phyloP scores from a whole-genome alignment of 352 stramenopile genomes.

The Phytophthora constricta region DNA sequence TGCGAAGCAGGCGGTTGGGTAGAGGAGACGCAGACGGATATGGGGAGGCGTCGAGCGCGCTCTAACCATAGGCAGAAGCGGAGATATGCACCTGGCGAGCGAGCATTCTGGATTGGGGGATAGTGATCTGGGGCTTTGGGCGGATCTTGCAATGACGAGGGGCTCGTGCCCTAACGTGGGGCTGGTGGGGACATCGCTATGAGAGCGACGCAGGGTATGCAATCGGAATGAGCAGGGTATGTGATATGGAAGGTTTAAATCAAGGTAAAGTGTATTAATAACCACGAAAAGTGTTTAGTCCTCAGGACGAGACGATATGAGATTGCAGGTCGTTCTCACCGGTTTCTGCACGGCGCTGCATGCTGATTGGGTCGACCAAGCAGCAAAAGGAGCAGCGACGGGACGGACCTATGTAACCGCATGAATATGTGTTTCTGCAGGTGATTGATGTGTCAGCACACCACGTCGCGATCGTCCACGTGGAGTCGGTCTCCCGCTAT shows the following conservation, averaged over 20 bases:
- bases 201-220: not conserved
- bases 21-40: constrained; percentile 3
- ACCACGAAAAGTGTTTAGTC: not conserved
- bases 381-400: not conserved
- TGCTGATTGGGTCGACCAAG: not conserved
- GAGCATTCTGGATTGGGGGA: constrained; percentile 34
- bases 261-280: too few species aligned
- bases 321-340: too few species aligned
- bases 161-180: not conserved
- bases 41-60: not conserved
- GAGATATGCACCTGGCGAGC: constrained; percentile 36
- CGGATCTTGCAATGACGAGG: constrained; percentile 35
- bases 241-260: not conserved
- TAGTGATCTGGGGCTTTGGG: not conserved
- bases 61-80: not conserved
- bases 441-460: not conserved
- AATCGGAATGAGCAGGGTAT: not conserved
- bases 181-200: not conserved
- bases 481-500: constrained; percentile 5
- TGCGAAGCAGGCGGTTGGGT: not conserved
- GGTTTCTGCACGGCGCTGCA: too few species aligned
- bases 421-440: not conserved
- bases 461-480: constrained; percentile 1
- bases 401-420: not conserved
- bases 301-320: too few species aligned